Percentiles rank a stretch among this genome's conserved stretches.
Evolutionary conservation across 768 basidiomycete genomes (phyloP).

Genomic region (Lyophyllum atratum): DNA sequence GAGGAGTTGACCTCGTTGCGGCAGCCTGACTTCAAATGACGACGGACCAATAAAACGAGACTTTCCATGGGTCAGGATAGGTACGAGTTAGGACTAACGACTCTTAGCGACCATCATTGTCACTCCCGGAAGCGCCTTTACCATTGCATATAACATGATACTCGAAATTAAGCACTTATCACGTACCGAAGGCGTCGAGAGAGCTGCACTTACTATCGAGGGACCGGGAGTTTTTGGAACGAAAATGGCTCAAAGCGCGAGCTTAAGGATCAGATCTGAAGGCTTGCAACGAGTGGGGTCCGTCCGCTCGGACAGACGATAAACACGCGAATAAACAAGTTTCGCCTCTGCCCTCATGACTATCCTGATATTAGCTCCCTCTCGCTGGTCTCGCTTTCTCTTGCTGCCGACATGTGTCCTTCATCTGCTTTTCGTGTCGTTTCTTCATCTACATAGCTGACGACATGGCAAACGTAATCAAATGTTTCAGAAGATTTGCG

Average conservation of each 20-base stretch:
- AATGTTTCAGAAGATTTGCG: neutral
- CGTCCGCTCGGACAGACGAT: too few relatives aligned
- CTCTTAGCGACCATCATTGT: neutral
- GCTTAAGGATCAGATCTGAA: neutral
- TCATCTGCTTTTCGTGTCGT: neutral
- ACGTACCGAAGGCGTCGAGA: neutral
- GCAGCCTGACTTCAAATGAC: too few relatives aligned
- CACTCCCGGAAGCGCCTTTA: too few relatives aligned
- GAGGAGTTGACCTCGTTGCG: too few relatives aligned
- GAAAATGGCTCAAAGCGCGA: neutral
- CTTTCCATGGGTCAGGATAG: neutral
- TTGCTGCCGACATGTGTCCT: too few relatives aligned
- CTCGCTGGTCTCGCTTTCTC: too few relatives aligned
- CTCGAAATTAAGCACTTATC: neutral
- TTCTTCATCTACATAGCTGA: neutral
- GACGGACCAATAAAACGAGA: neutral
- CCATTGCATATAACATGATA: too few relatives aligned
- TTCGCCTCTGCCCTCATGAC: too few relatives aligned
- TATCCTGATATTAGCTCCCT: too few relatives aligned
- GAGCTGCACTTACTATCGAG: neutral
- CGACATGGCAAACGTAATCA: neutral
- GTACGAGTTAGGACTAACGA: too few relatives aligned
- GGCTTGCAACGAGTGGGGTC: too few relatives aligned
- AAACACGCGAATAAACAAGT: neutral
- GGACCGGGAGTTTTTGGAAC: neutral